Conservation (phyloP, 2,329 filamentous ascomycete genomes). For the Colletotrichum chlorophyti region DNA sequence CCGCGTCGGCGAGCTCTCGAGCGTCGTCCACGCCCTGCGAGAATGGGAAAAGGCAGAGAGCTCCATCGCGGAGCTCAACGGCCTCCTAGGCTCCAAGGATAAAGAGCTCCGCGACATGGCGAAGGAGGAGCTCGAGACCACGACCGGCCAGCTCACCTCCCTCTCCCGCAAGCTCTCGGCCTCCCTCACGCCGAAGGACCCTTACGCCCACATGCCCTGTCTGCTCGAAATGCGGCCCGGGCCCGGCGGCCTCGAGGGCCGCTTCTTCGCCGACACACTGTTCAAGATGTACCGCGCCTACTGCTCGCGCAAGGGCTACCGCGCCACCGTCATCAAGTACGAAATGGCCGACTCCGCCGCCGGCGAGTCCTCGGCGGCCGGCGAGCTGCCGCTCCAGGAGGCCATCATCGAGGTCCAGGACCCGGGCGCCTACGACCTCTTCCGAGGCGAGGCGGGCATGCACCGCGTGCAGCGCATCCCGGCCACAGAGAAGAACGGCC, state of each 20-base stretch:
- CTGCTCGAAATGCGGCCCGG: conserved; percentile 92
- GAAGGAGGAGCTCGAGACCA: conserved; percentile 78
- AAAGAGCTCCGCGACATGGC: conserved; percentile 80
- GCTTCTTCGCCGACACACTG: conserved; percentile 86
- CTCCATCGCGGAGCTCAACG: conserved; percentile 60
- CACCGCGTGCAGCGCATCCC: conserved; percentile 95
- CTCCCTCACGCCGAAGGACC: conserved; percentile 84
- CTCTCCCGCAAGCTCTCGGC: conserved; percentile 75
- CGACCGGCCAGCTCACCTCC: conserved; percentile 64
- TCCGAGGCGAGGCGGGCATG: conserved; percentile 90
- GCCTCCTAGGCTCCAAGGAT: conserved; percentile 59
- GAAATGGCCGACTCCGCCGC: conserved; percentile 74
- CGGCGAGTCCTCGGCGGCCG: conserved; percentile 56
- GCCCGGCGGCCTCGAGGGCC: conserved; percentile 88
- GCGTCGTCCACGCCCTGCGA: conserved; percentile 62
- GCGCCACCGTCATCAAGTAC: conserved; percentile 76
- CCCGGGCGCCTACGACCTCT: conserved; percentile 77
- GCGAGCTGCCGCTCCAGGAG: conserved; percentile 79
- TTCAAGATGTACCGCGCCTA: conserved; percentile 89
- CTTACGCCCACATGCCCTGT: conserved; percentile 89
- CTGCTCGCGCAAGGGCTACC: conserved; percentile 73
- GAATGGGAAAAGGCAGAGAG: conserved; percentile 63
- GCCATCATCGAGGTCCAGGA: conserved; percentile 85
- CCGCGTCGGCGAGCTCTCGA: conserved; percentile 66
- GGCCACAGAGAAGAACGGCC: conserved; percentile 86